Base-by-base conservation (phyloP, 225 moss, liverwort and hornwort genomes). In the Physcomitrellopsis africana region DNA sequence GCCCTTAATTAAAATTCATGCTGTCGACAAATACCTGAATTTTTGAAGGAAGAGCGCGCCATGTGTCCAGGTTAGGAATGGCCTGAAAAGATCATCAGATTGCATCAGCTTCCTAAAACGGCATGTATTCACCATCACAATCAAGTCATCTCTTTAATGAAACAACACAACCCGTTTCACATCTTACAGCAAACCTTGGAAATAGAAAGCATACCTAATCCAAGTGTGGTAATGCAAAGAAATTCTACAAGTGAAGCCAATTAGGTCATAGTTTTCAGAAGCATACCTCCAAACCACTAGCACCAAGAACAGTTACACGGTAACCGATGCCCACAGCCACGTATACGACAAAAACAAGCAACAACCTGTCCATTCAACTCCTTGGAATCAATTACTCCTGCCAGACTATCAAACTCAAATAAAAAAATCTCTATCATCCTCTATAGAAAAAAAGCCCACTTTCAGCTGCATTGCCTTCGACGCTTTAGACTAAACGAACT, bases 301-400 rank as follows among this genome's bases (percentile, higher is more conserved):
- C 84, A 68, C 90, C 90, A 49, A 92, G 84, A 15, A 90, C 90
- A n/a, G 86, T 88, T 65, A 92, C 86, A 57, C 92, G 84, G 72
- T 92, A 92, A 11, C 84, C 92, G 77, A 92, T 90, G 48, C 92
- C 90, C 37, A 92, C 81, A 65, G 90, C 90, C 70, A 92, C 74
- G 74, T 92, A 92, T 19, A 90, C 83, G 5, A 85, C 79, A 48
- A 92, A 85, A n/a, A 72, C 66, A 70, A 86, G 86, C 58, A 90
- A 72, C 53, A 86, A 73, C 80, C 90, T 92, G 90, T 78, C 49
- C 32, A 37, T 14, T 13, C 49, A 37, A 61, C 60, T 41, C 63
- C 14, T 20, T 12, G 3, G 15, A 46, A 29, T 73, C 27, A 61
- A 27, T 41, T 63, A 12, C 71, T 71, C 20, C 67, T 32, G 51